Evolutionary conservation across 192 early-diverging fungal genomes (phyloP), one percentile per base, ranked within the genome.

Genomic region (Pilaira anomala): DNA sequence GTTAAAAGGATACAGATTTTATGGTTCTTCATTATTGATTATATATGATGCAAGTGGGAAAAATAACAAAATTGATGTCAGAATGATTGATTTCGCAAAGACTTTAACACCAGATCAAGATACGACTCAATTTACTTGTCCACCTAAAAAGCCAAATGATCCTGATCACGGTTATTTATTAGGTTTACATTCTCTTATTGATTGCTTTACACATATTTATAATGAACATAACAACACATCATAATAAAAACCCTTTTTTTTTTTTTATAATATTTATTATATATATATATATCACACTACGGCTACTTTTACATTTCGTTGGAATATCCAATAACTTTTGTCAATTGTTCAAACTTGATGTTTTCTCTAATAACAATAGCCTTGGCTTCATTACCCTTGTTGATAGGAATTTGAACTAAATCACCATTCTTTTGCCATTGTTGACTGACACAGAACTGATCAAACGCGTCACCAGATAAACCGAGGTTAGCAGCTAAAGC

Each of bases 41-140:
- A 84, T 98, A 41, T 99, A 99, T 68, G 96, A 99, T 57, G 97
- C 93, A 3, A 60, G 67, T 1, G 13, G 29, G 7, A 33, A 25
- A 12, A 44, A 39, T 1, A 54, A 51, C 0, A 79, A 82, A 24
- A 89, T 91, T 7, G 88, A 95, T 63, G 71, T 99, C 29, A 86
- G 88, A 48, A 93, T 99, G 75, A 99, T 99, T 65, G 97, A 99
- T 69, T 99, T 99, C 78, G 93, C 93, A 9, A 89, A 98, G 62
- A 94, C 93, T 65, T 85, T 93, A 0, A 85, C 84, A 5, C 80
- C 78, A 12, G 70, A 76, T 14, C 72, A 80, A 28, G 52, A 65
- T 12, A 66, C 40, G 3, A 4, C 18, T 46, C 29, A 22, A 7
- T 60, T 67, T 29, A 44, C 18, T 3, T 82, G 79, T 56, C 78